Percentiles rank a stretch among this genome's conserved stretches.
phyloP scores from a whole-genome alignment of 495 filamentous ascomycete species.

The Hamigera avellanea region DNA sequence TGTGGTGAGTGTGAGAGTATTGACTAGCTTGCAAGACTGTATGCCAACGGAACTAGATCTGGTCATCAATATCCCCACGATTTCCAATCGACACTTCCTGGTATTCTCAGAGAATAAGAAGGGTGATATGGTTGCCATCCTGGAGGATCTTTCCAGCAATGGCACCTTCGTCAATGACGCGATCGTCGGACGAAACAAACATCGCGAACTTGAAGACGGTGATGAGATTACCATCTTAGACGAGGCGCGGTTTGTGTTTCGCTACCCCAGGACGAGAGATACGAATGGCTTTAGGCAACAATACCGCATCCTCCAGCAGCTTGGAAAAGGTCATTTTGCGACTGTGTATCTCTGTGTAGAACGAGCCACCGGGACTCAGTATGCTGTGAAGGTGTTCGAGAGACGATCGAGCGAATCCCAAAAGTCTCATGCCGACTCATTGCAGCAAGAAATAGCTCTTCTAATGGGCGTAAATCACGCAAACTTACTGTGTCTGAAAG shows the following conservation, averaged over 20 bases:
- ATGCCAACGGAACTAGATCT: conserved; percentile 49
- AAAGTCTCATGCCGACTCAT: conserved; percentile 64
- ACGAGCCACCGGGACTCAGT: conserved; percentile 67
- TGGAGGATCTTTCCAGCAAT: conserved; percentile 93
- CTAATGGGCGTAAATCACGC: conserved; percentile 93
- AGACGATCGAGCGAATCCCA: conserved; percentile 70
- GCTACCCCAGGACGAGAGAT: conserved; percentile 67
- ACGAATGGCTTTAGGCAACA: conserved; percentile 75
- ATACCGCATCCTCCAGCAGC: conserved; percentile 70
- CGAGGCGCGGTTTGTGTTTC: conserved; percentile 76
- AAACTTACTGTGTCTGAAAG: conserved; percentile 89
- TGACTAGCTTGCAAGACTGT: neutral
- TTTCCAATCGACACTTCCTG: conserved; percentile 94
- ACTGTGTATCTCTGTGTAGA: conserved; percentile 88
- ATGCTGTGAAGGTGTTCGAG: conserved; percentile 90
- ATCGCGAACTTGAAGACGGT: conserved; percentile 72
- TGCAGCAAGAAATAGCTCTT: conserved; percentile 93
- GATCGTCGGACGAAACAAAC: conserved; percentile 81
- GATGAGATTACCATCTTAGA: conserved; percentile 83
- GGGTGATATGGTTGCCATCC: conserved; percentile 64
- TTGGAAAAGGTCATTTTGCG: conserved; percentile 95
- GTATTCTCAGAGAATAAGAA: conserved; percentile 80
- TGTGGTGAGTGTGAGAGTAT: conserved; percentile 54
- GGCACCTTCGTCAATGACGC: conserved; percentile 94
- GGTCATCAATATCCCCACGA: conserved; percentile 61